phyloP scores from a whole-genome alignment of 23 red algal genomes.

The Gracilaria domingensis region DNA sequence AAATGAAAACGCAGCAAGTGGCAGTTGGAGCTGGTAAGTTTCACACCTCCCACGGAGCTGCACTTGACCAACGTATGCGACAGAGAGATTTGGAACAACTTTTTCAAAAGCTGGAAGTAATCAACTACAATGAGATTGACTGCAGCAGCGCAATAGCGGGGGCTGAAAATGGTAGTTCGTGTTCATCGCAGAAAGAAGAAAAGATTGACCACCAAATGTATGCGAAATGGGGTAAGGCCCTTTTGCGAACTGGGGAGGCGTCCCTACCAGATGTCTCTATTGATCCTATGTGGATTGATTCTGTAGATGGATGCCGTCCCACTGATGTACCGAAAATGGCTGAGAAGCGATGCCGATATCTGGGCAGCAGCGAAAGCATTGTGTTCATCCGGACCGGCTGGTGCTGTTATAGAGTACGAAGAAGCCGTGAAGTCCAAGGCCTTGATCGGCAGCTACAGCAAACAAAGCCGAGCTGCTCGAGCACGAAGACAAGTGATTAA shows the following conservation, averaged over 20 bases:
- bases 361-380: constrained; percentile 42
- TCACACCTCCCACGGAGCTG: constrained; percentile 35
- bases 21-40: constrained; percentile 74
- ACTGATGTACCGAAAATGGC: constrained; percentile 43
- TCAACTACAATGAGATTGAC: constrained; percentile 29
- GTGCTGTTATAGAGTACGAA: constrained; percentile 35
- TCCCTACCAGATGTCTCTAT: constrained; percentile 19
- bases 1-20: constrained; percentile 55
- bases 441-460: constrained; percentile 40
- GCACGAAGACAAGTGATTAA: constrained; percentile 44
- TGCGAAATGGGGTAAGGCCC: constrained; percentile 9
- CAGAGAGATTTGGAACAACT: constrained; percentile 63
- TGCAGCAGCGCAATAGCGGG: not conserved
- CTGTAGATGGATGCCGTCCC: constrained; percentile 18
- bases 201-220: not conserved
- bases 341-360: constrained; percentile 46
- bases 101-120: constrained; percentile 36
- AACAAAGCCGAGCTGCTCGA: constrained; percentile 30
- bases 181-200: not conserved
- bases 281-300: constrained; percentile 65
- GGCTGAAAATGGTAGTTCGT: not conserved
- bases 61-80: constrained; percentile 43
- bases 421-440: constrained; percentile 38
- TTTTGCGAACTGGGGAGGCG: constrained; percentile 31
- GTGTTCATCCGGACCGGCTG: not conserved